These are phyloP conservation scores for Fusarium ambrosium DNA, from an alignment of 2,329 filamentous ascomycete genomes.

Conservation along the genomic window DNA sequence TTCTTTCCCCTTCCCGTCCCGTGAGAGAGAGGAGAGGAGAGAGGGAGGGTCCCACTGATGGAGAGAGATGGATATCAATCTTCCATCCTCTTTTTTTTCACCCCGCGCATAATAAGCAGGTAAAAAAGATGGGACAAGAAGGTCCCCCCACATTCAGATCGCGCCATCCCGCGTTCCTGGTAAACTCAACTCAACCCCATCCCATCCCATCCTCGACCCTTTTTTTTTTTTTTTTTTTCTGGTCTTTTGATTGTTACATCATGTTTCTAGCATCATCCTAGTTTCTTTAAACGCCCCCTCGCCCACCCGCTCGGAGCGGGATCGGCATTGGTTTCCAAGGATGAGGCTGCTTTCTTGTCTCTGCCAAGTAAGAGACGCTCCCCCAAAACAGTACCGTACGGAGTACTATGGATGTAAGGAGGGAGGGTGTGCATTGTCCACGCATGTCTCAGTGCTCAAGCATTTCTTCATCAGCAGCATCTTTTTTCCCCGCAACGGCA, in stretches of 20 bases:
- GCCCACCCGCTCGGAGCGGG: background rate
- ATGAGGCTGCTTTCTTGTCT: background rate
- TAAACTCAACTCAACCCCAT: conserved; percentile 22
- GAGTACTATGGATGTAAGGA: background rate
- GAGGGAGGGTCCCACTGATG: background rate
- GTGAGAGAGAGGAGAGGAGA: background rate
- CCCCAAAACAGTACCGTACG: background rate
- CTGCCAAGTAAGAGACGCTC: background rate
- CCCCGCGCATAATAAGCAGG: background rate
- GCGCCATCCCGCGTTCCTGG: conserved; percentile 43
- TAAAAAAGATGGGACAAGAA: background rate
- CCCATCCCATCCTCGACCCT: background rate
- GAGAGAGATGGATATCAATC: background rate
- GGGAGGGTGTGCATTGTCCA: background rate
- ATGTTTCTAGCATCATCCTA: conserved; percentile 35
- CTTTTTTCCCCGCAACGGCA: conserved; percentile 5
- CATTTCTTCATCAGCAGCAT: background rate
- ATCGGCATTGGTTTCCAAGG: background rate
- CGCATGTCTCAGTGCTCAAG: background rate
- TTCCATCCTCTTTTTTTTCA: background rate
- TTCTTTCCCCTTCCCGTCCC: background rate
- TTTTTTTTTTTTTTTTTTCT: background rate
- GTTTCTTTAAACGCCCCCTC: background rate
- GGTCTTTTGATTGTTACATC: background rate
- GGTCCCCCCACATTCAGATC: conserved; percentile 17